These are phyloP conservation scores for Pythium dissotocum DNA, from an alignment of 352 stramenopile genomes.

Conservation along the genomic window DNA sequence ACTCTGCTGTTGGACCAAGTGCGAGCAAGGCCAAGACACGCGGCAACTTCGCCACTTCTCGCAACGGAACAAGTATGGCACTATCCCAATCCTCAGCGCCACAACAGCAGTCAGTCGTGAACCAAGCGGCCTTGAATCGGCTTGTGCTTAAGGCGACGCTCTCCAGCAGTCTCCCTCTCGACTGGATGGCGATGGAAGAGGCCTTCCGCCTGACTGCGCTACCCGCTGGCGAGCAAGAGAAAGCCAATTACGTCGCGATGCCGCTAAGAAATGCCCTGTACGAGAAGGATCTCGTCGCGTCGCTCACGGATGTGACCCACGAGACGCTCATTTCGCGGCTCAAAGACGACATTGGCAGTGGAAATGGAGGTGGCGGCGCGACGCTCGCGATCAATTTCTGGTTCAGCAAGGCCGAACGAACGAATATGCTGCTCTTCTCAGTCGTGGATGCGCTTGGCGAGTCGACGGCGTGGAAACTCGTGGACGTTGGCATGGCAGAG, in stretches of 20 bases:
- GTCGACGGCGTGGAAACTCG: slow-evolving; percentile 51
- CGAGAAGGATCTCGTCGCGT: slow-evolving; percentile 9
- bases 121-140: slow-evolving; percentile 36
- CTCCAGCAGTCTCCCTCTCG: slow-evolving; percentile 42
- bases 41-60: not conserved
- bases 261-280: slow-evolving; percentile 17
- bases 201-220: slow-evolving; percentile 21
- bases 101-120: slow-evolving; percentile 4
- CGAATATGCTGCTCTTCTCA: slow-evolving; percentile 61
- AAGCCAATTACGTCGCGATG: slow-evolving; percentile 25
- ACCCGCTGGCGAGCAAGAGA: not conserved
- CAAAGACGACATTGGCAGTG: slow-evolving; percentile 39
- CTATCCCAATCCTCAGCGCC: not conserved
- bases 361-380: slow-evolving; percentile 34
- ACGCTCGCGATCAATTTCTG: slow-evolving; percentile 71
- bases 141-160: slow-evolving; percentile 50
- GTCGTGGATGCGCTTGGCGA: slow-evolving; percentile 71
- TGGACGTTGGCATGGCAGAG: slow-evolving; percentile 55
- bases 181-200: slow-evolving; percentile 64
- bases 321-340: slow-evolving; percentile 62
- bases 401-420: slow-evolving; percentile 49
- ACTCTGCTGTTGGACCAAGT: not conserved
- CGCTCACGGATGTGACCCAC: slow-evolving; percentile 17
- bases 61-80: not conserved
- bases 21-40: slow-evolving; percentile 13